Evolutionary conservation across 495 filamentous ascomycete species (phyloP), one percentile per base, ranked within the genome.

Genomic region (Daldinia bambusicola): DNA sequence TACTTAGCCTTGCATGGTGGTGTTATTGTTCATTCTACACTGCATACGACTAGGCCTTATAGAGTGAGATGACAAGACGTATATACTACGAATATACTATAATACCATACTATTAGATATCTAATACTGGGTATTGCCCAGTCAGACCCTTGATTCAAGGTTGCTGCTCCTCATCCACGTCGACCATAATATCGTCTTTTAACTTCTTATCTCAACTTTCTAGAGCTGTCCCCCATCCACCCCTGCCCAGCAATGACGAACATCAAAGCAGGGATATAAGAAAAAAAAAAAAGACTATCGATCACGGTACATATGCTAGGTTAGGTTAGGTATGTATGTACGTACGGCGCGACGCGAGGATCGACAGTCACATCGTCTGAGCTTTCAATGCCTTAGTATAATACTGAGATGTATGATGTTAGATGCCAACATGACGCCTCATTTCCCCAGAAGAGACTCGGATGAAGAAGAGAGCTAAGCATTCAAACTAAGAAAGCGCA

Each of bases 281-380:
- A 18, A 41, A 14, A 41, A 22, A 13, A 22, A 13, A 61, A 50
- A 58, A 60, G 61, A 73, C 66, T 73, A 73, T 73, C 70, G 66
- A 69, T 66, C 66, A 73, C 69, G 70, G 69, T 73, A 73, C 70
- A 48, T 48, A 48, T 36, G 26, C 26, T 26, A 26, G 26, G 26
- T n/a, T n/a, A n/a, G n/a, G n/a, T n/a, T n/a, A n/a, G n/a, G 32
- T 34, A 34, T 48, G 64, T 73, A 66, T 66, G 48, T 60, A 60
- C 6, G 56, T 67, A 56, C 64, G 70, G 66, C 67, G 66, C 70
- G 66, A 73, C 69, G 70, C 66, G 70, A 73, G 66, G 70, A 73
- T 73, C 70, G 70, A 73, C 70, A 69, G 66, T 73, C 70, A 73
- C 70, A 73, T 73, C 70, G 70, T 73, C 70, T 58, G 58, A 73